Base-by-base conservation (phyloP, 176 grass and related monocot species). In the Avena eriantha region DNA sequence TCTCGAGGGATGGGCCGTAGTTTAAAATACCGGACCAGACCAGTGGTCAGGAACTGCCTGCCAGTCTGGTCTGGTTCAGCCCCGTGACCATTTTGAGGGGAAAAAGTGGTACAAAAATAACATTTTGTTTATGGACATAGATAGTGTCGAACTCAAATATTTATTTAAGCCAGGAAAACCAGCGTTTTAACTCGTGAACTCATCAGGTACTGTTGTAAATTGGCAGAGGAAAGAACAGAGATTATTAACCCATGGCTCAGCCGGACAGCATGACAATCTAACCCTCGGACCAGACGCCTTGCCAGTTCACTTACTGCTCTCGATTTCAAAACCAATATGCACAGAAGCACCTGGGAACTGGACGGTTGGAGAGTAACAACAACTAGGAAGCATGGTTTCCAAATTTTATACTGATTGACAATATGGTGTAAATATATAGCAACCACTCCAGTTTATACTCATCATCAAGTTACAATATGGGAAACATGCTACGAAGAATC, bases 291-390 rank as follows among this genome's bases (percentile, higher is more conserved):
- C 67, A 39, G 34, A 69, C 34, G 21, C 34, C 67, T 69, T 69
- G 67, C 17, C 33, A 21, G 67, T 19, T 69, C 67, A 69, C 67
- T 21, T 9, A 21, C 48, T 26, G 15, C 24, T 53, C 47, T 53
- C 24, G 73, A 53, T 76, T 53, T 53, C 73, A 76, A 53, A 76
- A 76, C 73, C 39, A 69, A 7, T 69, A 41, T 19, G 17, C 67
- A 69, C 39, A 39, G 67, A 36, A 69, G 67, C 39, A 75, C 1
- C 12, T 75, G 76, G 80, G 23, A 72, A 88, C 0, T 17, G 13
- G 14, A 46, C 43, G 46, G 23, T 2, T 65, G 15, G 65, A 80
- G n/a, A 48, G 78, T 29, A 47, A 22, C n/a, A 47, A 36, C n/a
- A 47, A 24, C 1, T 15, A 70, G 45, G 10, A 53, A 83, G 22